phyloP scores from a whole-genome alignment of 2,329 filamentous ascomycete genomes.

The Stemphylium vesicarium region DNA sequence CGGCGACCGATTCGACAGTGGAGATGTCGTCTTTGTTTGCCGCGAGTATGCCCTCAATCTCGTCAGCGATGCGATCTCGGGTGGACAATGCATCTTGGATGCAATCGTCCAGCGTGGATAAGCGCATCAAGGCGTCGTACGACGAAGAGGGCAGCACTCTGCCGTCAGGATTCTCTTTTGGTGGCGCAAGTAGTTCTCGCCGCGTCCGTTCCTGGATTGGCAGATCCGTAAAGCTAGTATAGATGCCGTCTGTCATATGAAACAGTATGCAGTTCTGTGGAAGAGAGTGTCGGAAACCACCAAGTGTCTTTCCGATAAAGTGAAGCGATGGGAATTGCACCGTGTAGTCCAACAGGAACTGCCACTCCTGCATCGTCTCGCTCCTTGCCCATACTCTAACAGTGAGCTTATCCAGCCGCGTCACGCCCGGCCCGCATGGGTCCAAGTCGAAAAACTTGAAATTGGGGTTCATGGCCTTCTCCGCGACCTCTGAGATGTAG shows the following conservation, averaged over 20 bases:
- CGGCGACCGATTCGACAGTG: constrained; percentile 47
- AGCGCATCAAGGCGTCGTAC: constrained; percentile 85
- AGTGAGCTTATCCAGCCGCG: constrained; percentile 68
- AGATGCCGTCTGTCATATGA: constrained; percentile 84
- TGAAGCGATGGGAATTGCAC: constrained; percentile 76
- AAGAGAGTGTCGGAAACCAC: constrained; percentile 71
- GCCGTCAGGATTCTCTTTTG: constrained; percentile 53
- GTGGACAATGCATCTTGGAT: constrained; percentile 88
- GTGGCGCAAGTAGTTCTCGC: constrained; percentile 38
- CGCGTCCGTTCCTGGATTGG: constrained; percentile 53
- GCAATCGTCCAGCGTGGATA: constrained; percentile 87
- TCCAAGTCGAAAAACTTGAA: constrained; percentile 84
- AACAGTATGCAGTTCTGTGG: constrained; percentile 85
- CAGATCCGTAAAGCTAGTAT: constrained; percentile 75
- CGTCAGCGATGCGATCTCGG: constrained; percentile 73
- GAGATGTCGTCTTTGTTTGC: constrained; percentile 48
- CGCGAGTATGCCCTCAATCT: constrained; percentile 68
- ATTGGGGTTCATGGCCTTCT: constrained; percentile 86
- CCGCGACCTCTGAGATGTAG: constrained; percentile 86
- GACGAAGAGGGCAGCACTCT: constrained; percentile 71
- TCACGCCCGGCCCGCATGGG: constrained; percentile 66
- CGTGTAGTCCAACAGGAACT: constrained; percentile 74
- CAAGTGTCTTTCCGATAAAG: constrained; percentile 72
- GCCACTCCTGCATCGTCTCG: constrained; percentile 59
- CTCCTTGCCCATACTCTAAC: constrained; percentile 77